phyloP scores from a whole-genome alignment of 345 rosid species.

The Litchi chinensis region DNA sequence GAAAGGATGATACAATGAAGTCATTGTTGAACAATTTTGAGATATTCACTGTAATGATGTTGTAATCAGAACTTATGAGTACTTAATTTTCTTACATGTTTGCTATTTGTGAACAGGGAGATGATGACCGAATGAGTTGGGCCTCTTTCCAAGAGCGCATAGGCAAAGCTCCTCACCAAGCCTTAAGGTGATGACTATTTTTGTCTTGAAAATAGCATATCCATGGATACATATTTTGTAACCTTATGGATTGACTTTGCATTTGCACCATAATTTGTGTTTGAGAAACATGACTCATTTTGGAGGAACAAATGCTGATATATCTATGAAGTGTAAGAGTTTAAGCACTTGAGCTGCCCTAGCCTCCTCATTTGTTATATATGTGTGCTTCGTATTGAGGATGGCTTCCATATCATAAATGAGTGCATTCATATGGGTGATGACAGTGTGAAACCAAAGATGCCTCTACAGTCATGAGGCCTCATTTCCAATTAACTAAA shows the following conservation, averaged over 20 bases:
- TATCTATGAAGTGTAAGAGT: background rate
- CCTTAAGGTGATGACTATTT: constrained; percentile 56
- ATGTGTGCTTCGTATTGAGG: background rate
- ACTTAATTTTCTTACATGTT: background rate
- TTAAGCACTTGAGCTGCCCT: background rate
- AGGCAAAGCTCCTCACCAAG: constrained; percentile 82
- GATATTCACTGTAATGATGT: constrained; percentile 40
- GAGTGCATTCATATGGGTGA: background rate
- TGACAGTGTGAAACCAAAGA: background rate
- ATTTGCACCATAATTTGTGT: background rate
- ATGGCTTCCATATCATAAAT: background rate
- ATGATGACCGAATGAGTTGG: constrained; percentile 62
- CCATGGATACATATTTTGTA: background rate
- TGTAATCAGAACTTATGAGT: constrained; percentile 5
- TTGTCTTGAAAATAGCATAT: background rate
- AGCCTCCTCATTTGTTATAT: background rate
- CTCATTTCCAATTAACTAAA: background rate
- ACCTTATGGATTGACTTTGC: background rate
- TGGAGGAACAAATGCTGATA: background rate
- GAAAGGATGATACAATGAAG: constrained; percentile 46
- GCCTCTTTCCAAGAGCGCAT: constrained; percentile 63
- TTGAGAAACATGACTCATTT: background rate
- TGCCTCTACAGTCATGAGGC: background rate
- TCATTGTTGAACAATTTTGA: constrained; percentile 54
- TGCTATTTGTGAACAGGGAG: constrained; percentile 50